Base-by-base conservation (phyloP, 176 grass and related monocot species). In the Saccharum officinarum region DNA sequence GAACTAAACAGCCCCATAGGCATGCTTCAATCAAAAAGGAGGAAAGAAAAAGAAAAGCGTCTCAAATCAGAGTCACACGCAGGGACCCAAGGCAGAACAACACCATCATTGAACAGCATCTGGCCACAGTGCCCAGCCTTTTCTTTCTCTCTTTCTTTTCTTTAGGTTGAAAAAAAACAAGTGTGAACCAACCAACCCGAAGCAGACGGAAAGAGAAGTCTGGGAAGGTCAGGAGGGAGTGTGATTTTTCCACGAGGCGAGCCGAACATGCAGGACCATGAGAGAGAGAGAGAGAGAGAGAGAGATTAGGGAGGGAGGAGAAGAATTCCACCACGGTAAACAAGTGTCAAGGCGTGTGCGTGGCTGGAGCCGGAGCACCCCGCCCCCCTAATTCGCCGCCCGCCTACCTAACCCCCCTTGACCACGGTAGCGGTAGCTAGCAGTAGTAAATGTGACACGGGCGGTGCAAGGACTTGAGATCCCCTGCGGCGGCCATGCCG, bases 41-140 rank as follows among this genome's bases (percentile, higher is more conserved):
- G 26, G 16, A 45, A 36, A 15, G 10, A 2, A 34, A 34, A 80
- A 23, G 4, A 52, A 54, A 22, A n/a, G 23, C 30, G 7, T 34
- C 64, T 59, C 33, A 8, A 28, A 26, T 16, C 23, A 73, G 12
- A 34, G 33, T 49, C 34, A 60, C 54, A 57, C 18, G 45, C 70
- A 71, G 74, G 44, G 85, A 57, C 69, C 73, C 60, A 52, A 85
- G 14, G 49, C 47, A 4, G 64, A 82, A 38, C 45, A 59, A 14
- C 75, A 86, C 36, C 78, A 90, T 87, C 69, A 84, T 87, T 84
- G 80, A 34, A 28, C 67, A 87, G 89, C 84, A 91, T 91, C 89
- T 69, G 75, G 8, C 76, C 41, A 84, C 85, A 91, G 88, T 69
- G 7, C 50, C 78, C n/a, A 62, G 22, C 85, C 67, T 79, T 69